phyloP scores from a whole-genome alignment of 2,329 filamentous ascomycete genomes.

The Colletotrichum liaoningense region DNA sequence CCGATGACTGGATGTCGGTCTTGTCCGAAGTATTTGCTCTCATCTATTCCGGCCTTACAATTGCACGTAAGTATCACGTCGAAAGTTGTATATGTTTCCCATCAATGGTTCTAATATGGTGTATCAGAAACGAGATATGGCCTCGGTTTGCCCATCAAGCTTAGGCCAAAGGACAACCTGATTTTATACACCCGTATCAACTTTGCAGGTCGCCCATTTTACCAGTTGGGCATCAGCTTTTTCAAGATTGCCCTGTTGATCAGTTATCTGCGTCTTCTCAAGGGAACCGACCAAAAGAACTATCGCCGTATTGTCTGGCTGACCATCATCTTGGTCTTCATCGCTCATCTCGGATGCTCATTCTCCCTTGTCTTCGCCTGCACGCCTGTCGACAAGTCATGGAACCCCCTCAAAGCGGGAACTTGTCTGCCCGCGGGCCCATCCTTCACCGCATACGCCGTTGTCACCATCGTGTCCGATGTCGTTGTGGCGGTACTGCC shows the following conservation, averaged over 20 bases:
- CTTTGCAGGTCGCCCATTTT: conserved; percentile 64
- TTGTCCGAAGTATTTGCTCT: conserved; percentile 58
- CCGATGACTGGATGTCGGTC: conserved; percentile 58
- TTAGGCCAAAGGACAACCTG: conserved; percentile 56
- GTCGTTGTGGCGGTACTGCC: conserved; percentile 61
- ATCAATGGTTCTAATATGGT: neutral
- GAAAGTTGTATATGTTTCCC: no score
- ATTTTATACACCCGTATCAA: conserved; percentile 61
- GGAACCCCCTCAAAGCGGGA: conserved; percentile 53
- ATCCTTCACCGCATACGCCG: conserved; percentile 63
- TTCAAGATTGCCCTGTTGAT: conserved; percentile 67
- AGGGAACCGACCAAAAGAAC: conserved; percentile 55
- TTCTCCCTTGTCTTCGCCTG: conserved; percentile 63
- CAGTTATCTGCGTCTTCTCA: conserved; percentile 63
- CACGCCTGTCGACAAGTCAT: conserved; percentile 59
- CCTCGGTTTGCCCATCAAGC: conserved; percentile 57
- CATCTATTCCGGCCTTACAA: conserved; percentile 61
- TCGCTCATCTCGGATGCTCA: conserved; percentile 60
- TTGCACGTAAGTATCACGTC: conserved; percentile 53
- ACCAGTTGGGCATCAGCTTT: conserved; percentile 65
- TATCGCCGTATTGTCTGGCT: conserved; percentile 59
- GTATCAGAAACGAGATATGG: conserved; percentile 63
- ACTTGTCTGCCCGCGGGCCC: conserved; percentile 58
- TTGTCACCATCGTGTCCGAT: conserved; percentile 63
- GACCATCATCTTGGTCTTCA: conserved; percentile 55